Conservation (phyloP, 306 rosid species). For the Cucurbita ficifolia region DNA sequence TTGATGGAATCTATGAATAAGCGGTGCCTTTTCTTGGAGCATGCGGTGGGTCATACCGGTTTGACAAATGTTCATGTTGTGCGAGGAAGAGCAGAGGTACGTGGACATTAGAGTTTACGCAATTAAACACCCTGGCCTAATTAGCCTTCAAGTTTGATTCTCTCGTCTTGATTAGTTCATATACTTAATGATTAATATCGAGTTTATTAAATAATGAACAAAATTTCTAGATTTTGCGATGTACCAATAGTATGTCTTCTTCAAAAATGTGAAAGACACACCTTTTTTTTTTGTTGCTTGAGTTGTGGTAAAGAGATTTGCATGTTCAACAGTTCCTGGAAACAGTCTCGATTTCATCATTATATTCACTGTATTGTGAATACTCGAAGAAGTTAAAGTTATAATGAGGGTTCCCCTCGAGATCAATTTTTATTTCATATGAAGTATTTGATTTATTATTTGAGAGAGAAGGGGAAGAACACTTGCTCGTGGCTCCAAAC, state of each 20-base stretch:
- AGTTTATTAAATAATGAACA: background rate
- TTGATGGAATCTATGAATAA: slow-evolving; percentile 78
- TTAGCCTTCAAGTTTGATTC: background rate
- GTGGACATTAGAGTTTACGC: background rate
- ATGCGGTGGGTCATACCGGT: slow-evolving; percentile 39
- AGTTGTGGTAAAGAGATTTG: background rate
- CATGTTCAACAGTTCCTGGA: background rate
- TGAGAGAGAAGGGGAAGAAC: background rate
- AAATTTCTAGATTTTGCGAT: background rate
- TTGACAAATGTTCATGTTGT: slow-evolving; percentile 58
- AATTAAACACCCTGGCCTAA: background rate
- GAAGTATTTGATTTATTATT: too few species aligned
- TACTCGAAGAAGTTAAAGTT: background rate
- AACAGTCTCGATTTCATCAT: background rate
- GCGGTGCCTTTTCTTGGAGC: slow-evolving; percentile 80
- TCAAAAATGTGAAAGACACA: background rate
- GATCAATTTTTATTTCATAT: background rate
- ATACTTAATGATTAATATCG: background rate
- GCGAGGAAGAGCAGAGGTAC: slow-evolving; percentile 94
- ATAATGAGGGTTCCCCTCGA: background rate
- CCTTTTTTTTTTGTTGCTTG: background rate
- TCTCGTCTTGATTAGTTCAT: background rate
- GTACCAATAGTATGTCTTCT: background rate
- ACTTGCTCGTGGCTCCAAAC: background rate
- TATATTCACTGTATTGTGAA: background rate